Evolutionary conservation across 768 basidiomycete genomes (phyloP), one percentile per base, ranked within the genome.

Genomic region (Mycena vulgaris): DNA sequence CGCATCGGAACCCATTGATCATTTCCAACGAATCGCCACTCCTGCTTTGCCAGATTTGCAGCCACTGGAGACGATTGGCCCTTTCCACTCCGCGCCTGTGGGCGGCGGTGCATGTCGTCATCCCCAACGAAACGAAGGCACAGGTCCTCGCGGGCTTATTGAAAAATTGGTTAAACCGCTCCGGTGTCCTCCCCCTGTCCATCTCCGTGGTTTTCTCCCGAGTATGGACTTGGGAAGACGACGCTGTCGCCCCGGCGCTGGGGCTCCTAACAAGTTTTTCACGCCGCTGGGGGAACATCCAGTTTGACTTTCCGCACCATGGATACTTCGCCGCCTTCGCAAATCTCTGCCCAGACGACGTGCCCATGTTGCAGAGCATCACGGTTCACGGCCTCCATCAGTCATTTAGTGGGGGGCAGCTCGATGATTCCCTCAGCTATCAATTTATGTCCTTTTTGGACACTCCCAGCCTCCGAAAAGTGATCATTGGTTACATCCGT

Each of bases 1-100:
- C 25, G 14, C 39, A 47, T 2, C 2, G 63, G 16, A 64, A 64
- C n/a, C 27, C 63, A 5, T 7, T 55, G 2, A 47, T 64, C 19
- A 31, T 7, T 13, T 25, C 28, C 6, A n/a, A 45, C 2, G 42
- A 65, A 16, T 19, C 42, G 2, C 45, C 63, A 6, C 30, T 65
- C 1, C 63, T 65, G 23, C 47, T 65, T 2, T 65, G 63, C 53
- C 63, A 65, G 5, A 31, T 65, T 14, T 65, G 53, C 35, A 16
- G 45, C 14, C 23, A 23, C 16, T 65, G 63, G 63, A 30, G 63
- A 27, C 7, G 35, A 16, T 19, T 65, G 1, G 63, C 63, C 21
- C 25, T 65, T 1, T 37, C 55, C 9, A 65, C 55, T 9, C 63
- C 63, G 14, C 53, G 45, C 6, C 40, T 65, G 7, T 57, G 63